Evolutionary conservation across 768 basidiomycete genomes (phyloP).

Genomic region (Lactifluus volemus): DNA sequence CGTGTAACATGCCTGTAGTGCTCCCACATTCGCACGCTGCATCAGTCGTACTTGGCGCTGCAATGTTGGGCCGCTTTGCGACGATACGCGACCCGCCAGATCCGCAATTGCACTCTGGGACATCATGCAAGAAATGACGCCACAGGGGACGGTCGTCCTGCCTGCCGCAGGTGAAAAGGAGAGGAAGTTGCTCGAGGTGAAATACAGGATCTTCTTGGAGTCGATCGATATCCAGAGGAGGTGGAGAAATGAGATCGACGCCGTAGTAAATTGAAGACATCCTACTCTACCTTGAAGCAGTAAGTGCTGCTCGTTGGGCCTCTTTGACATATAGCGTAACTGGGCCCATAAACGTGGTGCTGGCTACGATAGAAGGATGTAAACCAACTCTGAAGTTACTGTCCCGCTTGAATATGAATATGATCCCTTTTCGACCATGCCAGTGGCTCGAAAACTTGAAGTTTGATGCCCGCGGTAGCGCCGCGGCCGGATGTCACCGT

Average conservation of each 20-base stretch:
- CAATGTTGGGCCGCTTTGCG: constrained; percentile 89
- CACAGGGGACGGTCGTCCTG: constrained; percentile 59
- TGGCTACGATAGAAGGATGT: background rate
- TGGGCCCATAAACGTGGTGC: background rate
- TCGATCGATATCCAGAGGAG: constrained; percentile 79
- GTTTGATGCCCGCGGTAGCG: too few species aligned
- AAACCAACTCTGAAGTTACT: background rate
- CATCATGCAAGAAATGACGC: constrained; percentile 97
- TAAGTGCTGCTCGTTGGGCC: too few species aligned
- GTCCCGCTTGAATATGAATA: background rate
- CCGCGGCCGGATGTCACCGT: too few species aligned
- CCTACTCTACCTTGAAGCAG: background rate
- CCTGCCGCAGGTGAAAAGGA: constrained; percentile 57
- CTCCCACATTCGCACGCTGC: constrained; percentile 67
- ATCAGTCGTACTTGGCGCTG: constrained; percentile 87
- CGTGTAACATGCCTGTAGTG: constrained; percentile 74
- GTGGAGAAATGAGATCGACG: constrained; percentile 77
- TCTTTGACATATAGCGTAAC: background rate
- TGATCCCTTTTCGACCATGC: background rate
- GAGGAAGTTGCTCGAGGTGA: constrained; percentile 73
- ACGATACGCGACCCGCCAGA: constrained; percentile 43
- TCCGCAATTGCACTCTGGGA: constrained; percentile 73
- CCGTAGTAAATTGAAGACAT: constrained; percentile 30
- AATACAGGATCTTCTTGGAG: constrained; percentile 91
- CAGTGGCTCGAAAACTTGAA: too few species aligned